Evolutionary conservation across 1,284 basidiomycete species (phyloP), one percentile per base, ranked within the genome.

Genomic region (Thecaphora thlaspeos): DNA sequence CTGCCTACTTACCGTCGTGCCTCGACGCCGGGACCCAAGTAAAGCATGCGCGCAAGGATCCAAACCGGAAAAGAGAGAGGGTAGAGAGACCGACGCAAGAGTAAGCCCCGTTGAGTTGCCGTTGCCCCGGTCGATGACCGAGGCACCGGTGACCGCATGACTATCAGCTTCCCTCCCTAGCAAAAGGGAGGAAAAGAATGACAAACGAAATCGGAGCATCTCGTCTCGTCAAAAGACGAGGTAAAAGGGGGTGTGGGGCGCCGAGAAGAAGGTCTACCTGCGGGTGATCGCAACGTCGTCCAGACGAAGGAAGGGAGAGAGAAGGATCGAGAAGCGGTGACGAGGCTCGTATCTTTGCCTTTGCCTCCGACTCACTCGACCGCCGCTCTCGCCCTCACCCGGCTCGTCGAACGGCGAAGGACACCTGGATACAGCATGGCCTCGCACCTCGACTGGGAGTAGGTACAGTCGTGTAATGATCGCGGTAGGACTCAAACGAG

Each of bases 61-160:
- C 19, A 26, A 22, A 36, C 26, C 26, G 8, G 22, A 15, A 40
- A 3, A 17, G n/a, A 41, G 11, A 34, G 30, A 23, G 24, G 40
- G 44, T 7, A 32, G 62, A 65, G 62, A 65, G 58, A 65, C 37
- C 62, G 58, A 57, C 43, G 55, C 62, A 61, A 65, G 62, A 65
- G 58, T 65, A 65, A 65, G 62, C 62, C 62, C 62, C 62, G 62
- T 65, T 65, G 58, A 65, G 62, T 65, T 65, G 57, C 62, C 52
- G 45, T 48, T 43, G 40, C 26, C 3, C 1, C 18, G 28, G 18
- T 17, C 14, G 26, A 11, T 0, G 28, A 32, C 7, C 30, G 24
- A 19, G 19, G 23, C 17, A 43, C 44, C 51, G 53, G 62, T 57
- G 62, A 65, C 62, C 62, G 62, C 62, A 65, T 65, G 60, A 65